Base-by-base conservation (phyloP, 1,284 basidiomycete genomes). In the Apiotrichum brassicae region DNA sequence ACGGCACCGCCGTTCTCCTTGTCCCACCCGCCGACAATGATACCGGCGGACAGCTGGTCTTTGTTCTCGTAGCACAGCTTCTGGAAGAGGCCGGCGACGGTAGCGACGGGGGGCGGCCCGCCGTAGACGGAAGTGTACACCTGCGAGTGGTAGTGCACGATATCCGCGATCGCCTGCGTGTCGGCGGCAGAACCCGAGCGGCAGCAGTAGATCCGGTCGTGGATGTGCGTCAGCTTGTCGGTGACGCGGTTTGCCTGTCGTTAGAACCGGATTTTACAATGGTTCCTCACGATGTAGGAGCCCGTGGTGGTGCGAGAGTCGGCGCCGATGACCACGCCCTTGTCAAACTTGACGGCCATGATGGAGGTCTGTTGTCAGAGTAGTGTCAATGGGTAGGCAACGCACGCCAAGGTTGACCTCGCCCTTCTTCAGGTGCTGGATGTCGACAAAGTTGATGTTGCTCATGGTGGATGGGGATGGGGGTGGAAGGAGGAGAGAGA, bases 1-100 rank as follows among this genome's bases (percentile, higher is more conserved):
- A 98, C 94, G 55, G 85, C 87, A 0, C 93, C 89, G n/a, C 94
- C 94, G 40, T 77, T 77, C 62, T 90, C 83, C 70, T 85, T 85
- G 75, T 99, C 95, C 92, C 94, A 99, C 0, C 95, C 95, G 14
- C 87, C 95, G 20, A 97, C 92, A 64, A 99, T 98, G 72, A 99
- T 97, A 24, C 95, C 94, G 1, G 95, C 95, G 35, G 80, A 83
- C 33, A 98, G 75, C 3, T 72, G 74, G 70, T 91, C 89, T 76
- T 98, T 98, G 79, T 97, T 97, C 54, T 85, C 80, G 72, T 99
- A 99, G 72, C 92, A 93, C 44, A 98, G 63, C 55, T 81, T 82
- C 71, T 97, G 85, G 77, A 98, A 95, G 55, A 89, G 61, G 9
- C 83, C 81, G 0, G 92, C 90, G 0, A 90, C 86, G 11, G 82